Base-by-base conservation (phyloP, 2,329 filamentous ascomycete genomes). In the Diaporthe longicolla region DNA sequence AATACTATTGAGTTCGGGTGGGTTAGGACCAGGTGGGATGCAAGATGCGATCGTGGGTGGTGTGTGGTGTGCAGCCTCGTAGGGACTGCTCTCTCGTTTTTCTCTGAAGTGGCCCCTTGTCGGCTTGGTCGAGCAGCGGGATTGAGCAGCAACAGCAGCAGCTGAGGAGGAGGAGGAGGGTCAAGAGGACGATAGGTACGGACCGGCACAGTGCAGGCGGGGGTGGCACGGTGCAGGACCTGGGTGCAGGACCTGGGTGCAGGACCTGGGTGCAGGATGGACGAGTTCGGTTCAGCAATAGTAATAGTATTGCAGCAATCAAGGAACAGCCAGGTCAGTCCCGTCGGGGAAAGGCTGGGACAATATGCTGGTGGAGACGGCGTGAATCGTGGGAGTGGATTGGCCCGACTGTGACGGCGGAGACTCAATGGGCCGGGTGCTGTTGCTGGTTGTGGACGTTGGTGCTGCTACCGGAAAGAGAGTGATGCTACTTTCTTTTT, bases 371-470 rank as follows among this genome's bases (percentile, higher is more conserved):
- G 61, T 66, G 61, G 61, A 37, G 61, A 66, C 45, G 43, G 43
- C 61, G 61, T 66, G 61, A 66, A 66, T 66, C 61, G 61, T 66
- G 61, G 43, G 61, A 66, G 61, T 66, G 61, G 61, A 66, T 66
- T 66, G 61, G 61, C 61, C 43, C 43, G 61, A 52, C 43, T 6
- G 43, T 66, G 61, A 65, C 43, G 26, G 61, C 43, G 40, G 61
- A 50, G 61, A 65, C 26, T 63, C 59, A 63, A 45, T 48, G 59
- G 59, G 59, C 40, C 59, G 26, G 40, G 40, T 48, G 58, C 29
- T 32, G 29, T 32, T 32, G 35, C n/a, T 59, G 57, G n/a, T 54
- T 21, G 7, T 32, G 29, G 29, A 21, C 7, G 32, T n/a, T 37
- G 29, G 19, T 48, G 59, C 61, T 65, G 61, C 61, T 65, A 50